Percentiles rank a stretch among this genome's conserved stretches.
Evolutionary conservation across 202 grass and related monocot genomes (phyloP).

Genomic region (Musa balbisiana): DNA sequence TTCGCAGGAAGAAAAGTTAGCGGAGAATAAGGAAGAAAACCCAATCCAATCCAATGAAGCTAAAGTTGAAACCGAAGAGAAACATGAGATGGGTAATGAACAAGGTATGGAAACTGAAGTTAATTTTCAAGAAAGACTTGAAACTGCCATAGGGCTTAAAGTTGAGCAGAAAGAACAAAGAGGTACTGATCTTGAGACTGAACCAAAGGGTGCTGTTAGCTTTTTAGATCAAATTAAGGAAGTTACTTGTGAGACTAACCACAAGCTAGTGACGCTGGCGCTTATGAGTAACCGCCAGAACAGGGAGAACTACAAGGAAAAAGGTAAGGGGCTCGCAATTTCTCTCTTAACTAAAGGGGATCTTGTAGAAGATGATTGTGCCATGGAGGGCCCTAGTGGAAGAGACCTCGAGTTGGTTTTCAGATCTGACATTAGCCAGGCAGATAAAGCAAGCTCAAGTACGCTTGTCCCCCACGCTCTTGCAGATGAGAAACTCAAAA

Average conservation of each 20-base stretch:
- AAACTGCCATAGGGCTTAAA: conserved; percentile 16
- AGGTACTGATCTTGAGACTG: conserved; percentile 32
- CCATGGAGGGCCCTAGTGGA: conserved; percentile 26
- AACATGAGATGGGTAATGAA: background rate
- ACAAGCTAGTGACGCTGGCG: conserved; percentile 27
- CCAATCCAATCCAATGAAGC: background rate
- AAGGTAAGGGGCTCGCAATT: conserved; percentile 54
- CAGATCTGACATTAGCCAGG: conserved; percentile 8
- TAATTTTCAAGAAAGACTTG: conserved; percentile 12
- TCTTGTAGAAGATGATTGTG: conserved; percentile 7
- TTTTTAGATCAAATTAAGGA: background rate
- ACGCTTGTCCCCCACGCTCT: conserved; percentile 23
- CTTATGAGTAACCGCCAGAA: conserved; percentile 31
- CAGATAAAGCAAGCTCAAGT: conserved; percentile 25
- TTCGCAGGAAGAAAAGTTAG: conserved; percentile 3
- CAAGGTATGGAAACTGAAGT: background rate
- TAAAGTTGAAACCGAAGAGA: background rate
- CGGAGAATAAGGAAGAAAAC: conserved; percentile 26
- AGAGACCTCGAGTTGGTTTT: conserved; percentile 48
- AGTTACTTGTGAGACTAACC: conserved; percentile 28
- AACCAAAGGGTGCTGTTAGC: background rate
- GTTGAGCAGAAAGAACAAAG: conserved; percentile 21
- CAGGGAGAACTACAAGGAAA: conserved; percentile 37
- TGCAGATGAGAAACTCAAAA: conserved; percentile 38
- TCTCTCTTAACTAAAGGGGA: conserved; percentile 31